Evolutionary conservation across 345 rosid species (phyloP).

Genomic region (Eucalyptus marginata): DNA sequence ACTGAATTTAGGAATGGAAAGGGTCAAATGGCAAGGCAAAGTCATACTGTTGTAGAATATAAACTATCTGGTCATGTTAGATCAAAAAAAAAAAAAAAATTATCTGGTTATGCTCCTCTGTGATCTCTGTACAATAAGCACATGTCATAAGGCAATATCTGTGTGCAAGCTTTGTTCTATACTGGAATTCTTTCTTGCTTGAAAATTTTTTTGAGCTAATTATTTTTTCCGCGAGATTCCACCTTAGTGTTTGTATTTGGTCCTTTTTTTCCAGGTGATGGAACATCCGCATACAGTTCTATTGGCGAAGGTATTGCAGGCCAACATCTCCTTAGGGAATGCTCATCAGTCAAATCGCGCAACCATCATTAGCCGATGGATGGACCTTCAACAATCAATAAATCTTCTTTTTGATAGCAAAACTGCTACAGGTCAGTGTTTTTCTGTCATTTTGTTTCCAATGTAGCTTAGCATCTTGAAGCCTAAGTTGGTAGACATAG

Average conservation of each 20-base stretch:
- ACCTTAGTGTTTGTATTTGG: neutral
- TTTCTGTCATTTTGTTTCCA: neutral
- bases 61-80: neutral
- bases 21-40: neutral
- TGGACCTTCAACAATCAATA: conserved; percentile 79
- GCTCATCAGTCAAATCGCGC: conserved; percentile 12
- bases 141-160: neutral
- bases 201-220: neutral
- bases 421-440: conserved; percentile 50
- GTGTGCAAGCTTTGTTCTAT: neutral
- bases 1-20: neutral
- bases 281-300: conserved; percentile 86
- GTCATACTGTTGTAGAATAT: neutral
- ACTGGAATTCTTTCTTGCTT: neutral
- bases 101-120: neutral
- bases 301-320: conserved; percentile 55
- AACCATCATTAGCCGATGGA: conserved; percentile 46
- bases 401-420: conserved; percentile 73
- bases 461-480: neutral
- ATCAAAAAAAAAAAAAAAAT: neutral
- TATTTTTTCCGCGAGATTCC: neutral
- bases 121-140: neutral
- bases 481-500: neutral
- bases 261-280: conserved; percentile 44
- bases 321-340: conserved; percentile 58